Evolutionary conservation across 371 early-diverging fungal genomes (phyloP), one percentile per base, ranked within the genome.

Genomic region (Dipsacomyces acuminosporus): DNA sequence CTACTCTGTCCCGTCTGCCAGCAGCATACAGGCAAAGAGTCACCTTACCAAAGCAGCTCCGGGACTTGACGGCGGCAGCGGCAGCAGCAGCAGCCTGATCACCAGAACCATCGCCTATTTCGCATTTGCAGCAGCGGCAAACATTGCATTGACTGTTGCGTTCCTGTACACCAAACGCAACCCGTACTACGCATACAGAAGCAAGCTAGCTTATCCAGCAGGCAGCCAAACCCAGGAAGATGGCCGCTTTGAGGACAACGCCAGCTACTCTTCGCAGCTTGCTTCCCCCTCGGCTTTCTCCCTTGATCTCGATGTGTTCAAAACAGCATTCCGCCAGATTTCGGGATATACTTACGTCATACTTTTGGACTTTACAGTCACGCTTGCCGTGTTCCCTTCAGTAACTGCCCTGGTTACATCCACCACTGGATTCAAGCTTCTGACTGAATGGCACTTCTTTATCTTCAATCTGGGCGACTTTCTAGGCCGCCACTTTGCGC

Each of bases 401-500:
- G 76, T 89, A 38, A 88, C 89, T 0, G 76, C 84, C 0, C 71
- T 81, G 14, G 84, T 89, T 57, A 80, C 78, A 36, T 86, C 90
- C 0, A 57, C 72, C 2, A 47, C 63, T 11, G 72, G 64, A 0
- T 56, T 56, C 35, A 45, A 44, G 42, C 56, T 86, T 25, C 85
- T 90, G 71, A 76, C 86, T 19, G 84, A 86, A 9, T 75, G 87
- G 51, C 87, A 87, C 55, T 91, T 89, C 61, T 67, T 91, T 41
- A 45, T 80, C 8, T 90, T 79, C 66, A 88, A 87, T 61, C 18
- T 84, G 11, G 89, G 88, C 25, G 91, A 91, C 56, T 87, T 84
- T 79, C 38, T 84, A 4, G 91, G 91, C n/a, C 79, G 83, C 5
- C 61, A 73, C 3, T 48, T 77, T 0, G 54, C 72, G 1, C 61